phyloP scores from a whole-genome alignment of 2,329 filamentous ascomycete genomes.

The Stylonectria norvegica region DNA sequence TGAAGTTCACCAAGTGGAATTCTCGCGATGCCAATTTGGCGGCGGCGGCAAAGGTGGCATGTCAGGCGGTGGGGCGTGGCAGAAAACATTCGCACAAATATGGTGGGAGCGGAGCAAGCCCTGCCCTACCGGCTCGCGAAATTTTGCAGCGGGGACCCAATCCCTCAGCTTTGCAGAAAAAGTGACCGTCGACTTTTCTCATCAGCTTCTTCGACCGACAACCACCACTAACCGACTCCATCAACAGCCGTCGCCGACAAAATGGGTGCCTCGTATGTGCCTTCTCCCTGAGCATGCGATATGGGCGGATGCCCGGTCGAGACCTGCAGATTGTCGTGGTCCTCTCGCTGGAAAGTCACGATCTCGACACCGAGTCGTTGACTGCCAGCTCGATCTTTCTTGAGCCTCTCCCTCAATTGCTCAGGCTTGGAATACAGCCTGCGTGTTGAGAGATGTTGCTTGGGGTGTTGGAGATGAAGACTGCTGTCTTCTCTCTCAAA shows the following conservation, averaged over 20 bases:
- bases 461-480: conserved; percentile 80
- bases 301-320: conserved; percentile 47
- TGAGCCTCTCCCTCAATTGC: conserved; percentile 55
- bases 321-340: conserved; percentile 72
- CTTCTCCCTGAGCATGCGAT: conserved; percentile 36
- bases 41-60: conserved; percentile 25
- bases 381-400: conserved; percentile 78
- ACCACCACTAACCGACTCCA: conserved; percentile 38
- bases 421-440: conserved; percentile 46
- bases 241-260: conserved; percentile 38
- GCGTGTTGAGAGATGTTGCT: conserved; percentile 56
- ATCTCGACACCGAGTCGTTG: conserved; percentile 29
- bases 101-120: conserved; percentile 29
- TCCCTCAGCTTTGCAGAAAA: conserved; percentile 15
- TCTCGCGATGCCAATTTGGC: conserved; percentile 25
- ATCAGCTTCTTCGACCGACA: conserved; percentile 29
- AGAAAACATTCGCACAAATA: conserved; percentile 29
- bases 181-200: conserved; percentile 7
- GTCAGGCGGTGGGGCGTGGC: conserved; percentile 37
- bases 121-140: conserved; percentile 30
- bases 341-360: conserved; percentile 67
- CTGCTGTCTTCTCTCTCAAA: conserved; percentile 69
- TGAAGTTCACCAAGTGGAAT: conserved; percentile 27
- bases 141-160: conserved; percentile 10
- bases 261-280: conserved; percentile 54